A percentile compares a stretch with the other conserved stretches of the same genome.
Conservation (phyloP, 345 rosid genomes). For the Psidium guajava region DNA sequence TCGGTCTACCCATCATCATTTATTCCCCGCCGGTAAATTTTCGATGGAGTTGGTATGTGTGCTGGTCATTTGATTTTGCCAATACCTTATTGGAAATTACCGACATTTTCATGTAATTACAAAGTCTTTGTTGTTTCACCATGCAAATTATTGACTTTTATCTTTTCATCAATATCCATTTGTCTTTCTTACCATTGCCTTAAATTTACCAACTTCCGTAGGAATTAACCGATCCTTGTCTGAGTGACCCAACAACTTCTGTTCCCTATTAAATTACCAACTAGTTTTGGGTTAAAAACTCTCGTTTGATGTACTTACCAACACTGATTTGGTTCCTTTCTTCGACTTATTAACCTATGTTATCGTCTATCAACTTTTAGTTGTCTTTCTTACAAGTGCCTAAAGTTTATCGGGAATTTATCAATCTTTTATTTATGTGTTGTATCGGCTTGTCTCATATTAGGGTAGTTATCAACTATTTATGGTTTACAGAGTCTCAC, state of each 20-base stretch:
- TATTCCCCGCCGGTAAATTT: background rate
- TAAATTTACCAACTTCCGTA: background rate
- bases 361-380: too few relatives aligned
- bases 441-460: too few relatives aligned
- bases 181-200: background rate
- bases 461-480: too few relatives aligned
- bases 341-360: too few relatives aligned
- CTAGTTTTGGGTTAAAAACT: background rate
- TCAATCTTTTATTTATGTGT: too few relatives aligned
- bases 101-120: background rate
- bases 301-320: background rate
- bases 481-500: background rate
- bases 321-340: too few relatives aligned
- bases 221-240: background rate
- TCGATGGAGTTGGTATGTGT: background rate
- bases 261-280: background rate
- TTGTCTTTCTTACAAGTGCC: too few relatives aligned
- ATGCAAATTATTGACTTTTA: background rate
- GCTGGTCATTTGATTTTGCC: background rate
- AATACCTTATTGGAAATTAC: background rate
- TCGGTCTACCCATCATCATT: background rate
- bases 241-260: background rate
- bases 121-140: background rate
- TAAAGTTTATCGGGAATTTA: too few relatives aligned
- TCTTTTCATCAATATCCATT: background rate